phyloP scores from a whole-genome alignment of 768 basidiomycete species.

The Suillus subaureus region DNA sequence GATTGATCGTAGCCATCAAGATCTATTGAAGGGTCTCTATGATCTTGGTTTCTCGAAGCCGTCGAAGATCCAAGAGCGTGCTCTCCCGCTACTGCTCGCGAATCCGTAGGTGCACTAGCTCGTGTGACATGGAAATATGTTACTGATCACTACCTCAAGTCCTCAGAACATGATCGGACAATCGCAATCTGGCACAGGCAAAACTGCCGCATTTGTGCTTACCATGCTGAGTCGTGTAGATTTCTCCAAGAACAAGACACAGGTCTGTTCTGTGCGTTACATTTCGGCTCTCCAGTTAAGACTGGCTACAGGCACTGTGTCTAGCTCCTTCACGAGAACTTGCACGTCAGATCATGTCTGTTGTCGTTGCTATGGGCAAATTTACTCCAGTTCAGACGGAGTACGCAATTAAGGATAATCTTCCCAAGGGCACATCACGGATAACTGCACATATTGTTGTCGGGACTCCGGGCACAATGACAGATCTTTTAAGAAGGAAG shows the following conservation, averaged over 20 bases:
- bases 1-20: conserved; percentile 58
- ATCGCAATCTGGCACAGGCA: conserved; percentile 98
- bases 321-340: conserved; percentile 98
- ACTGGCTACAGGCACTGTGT: conserved; percentile 74
- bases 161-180: conserved; percentile 99
- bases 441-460: conserved; percentile 91
- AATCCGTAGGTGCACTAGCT: conserved; percentile 69
- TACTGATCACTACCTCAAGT: conserved; percentile 45
- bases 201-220: conserved; percentile 97
- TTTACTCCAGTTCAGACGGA: conserved; percentile 92
- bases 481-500: conserved; percentile 76
- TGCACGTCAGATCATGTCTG: conserved; percentile 96
- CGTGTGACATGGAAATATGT: conserved; percentile 6
- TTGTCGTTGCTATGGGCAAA: conserved; percentile 92
- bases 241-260: conserved; percentile 78
- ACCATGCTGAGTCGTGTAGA: conserved; percentile 97
- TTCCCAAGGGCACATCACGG: conserved; percentile 61
- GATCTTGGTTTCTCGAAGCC: conserved; percentile 97
- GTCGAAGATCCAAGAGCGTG: conserved; percentile 98
- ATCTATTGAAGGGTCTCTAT: conserved; percentile 92
- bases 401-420: conserved; percentile 91
- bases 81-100: conserved; percentile 84
- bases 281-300: conserved; percentile 8
- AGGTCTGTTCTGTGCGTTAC: conserved; percentile 49
- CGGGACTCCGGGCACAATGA: conserved; percentile 95